Percentiles rank a stretch among this genome's conserved stretches.
Evolutionary conservation across 2,329 filamentous ascomycete genomes (phyloP).

Genomic region (Balansia obtecta): DNA sequence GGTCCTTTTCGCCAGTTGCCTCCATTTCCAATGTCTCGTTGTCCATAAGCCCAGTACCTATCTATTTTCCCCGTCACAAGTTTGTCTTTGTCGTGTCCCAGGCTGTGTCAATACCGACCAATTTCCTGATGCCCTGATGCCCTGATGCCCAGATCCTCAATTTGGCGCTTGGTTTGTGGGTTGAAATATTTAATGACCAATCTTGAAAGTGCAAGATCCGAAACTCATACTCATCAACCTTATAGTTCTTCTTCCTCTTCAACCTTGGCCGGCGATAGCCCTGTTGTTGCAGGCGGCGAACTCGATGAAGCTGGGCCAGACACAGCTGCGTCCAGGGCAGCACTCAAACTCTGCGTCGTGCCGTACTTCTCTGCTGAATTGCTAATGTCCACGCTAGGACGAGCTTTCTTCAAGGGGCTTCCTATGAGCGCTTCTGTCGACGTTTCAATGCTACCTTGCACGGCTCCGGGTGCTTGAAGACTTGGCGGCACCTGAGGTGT

Average conservation of each 20-base stretch:
- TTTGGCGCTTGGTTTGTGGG: neutral
- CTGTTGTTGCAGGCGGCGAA: conserved; percentile 11
- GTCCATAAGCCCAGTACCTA: neutral
- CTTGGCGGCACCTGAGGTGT: conserved; percentile 8
- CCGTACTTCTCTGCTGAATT: conserved; percentile 14
- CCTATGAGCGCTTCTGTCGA: conserved; percentile 37
- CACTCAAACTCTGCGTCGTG: conserved; percentile 21
- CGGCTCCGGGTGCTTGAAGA: conserved; percentile 13
- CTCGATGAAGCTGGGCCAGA: conserved; percentile 12
- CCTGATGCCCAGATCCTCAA: neutral
- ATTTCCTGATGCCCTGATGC: neutral
- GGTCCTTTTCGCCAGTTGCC: neutral
- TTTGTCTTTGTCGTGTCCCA: neutral
- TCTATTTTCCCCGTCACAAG: neutral
- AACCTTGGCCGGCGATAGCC: conserved; percentile 14
- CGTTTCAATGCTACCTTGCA: conserved; percentile 19
- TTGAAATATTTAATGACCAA: neutral
- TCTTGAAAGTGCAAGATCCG: neutral
- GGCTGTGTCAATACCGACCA: neutral
- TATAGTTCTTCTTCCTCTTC: conserved; percentile 31
- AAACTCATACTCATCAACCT: neutral
- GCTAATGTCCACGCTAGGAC: conserved; percentile 38
- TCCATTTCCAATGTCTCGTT: neutral
- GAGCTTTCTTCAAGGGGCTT: conserved; percentile 65
- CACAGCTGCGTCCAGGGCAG: conserved; percentile 20